phyloP scores from a whole-genome alignment of 305 asterid genomes.

The Andrographis paniculata region DNA sequence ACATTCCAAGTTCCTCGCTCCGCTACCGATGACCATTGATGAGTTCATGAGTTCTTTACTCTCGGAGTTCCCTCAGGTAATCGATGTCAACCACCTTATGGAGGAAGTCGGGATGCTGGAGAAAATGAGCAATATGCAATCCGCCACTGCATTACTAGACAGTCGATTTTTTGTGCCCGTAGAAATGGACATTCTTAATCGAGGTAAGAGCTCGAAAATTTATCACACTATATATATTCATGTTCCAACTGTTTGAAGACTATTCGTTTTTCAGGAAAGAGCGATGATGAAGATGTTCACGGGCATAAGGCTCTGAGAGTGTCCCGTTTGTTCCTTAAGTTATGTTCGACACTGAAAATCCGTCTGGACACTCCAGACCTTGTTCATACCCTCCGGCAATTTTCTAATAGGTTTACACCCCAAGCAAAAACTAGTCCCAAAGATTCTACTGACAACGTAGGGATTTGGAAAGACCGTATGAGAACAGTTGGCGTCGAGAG shows the following conservation, averaged over 20 bases:
- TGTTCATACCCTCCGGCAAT: slow-evolving; percentile 34
- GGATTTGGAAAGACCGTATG: slow-evolving; percentile 40
- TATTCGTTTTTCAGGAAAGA: slow-evolving; percentile 34
- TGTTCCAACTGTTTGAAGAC: slow-evolving; percentile 20
- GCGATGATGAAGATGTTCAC: slow-evolving; percentile 34
- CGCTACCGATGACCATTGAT: slow-evolving; percentile 63
- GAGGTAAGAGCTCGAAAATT: slow-evolving; percentile 30
- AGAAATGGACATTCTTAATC: slow-evolving; percentile 46
- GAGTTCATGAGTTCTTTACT: slow-evolving; percentile 57
- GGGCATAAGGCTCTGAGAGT: slow-evolving; percentile 66
- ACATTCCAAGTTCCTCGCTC: slow-evolving; percentile 66
- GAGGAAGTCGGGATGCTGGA: slow-evolving; percentile 46
- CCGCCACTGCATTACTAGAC: slow-evolving; percentile 50
- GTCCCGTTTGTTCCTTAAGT: slow-evolving; percentile 55
- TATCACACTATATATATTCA: slow-evolving; percentile 15
- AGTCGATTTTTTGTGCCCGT: slow-evolving; percentile 40
- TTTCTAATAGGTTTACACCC: slow-evolving; percentile 25
- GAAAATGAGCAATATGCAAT: slow-evolving; percentile 41
- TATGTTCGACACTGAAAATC: slow-evolving; percentile 49
- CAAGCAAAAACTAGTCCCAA: too few species aligned
- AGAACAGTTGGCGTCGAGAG: slow-evolving; percentile 31
- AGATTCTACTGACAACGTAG: slow-evolving; percentile 29
- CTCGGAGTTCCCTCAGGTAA: slow-evolving; percentile 43
- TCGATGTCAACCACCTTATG: slow-evolving; percentile 74
- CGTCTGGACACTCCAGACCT: slow-evolving; percentile 29